Evolutionary conservation across 768 basidiomycete species (phyloP), one percentile per base, ranked within the genome.

Genomic region (Vararia minispora): DNA sequence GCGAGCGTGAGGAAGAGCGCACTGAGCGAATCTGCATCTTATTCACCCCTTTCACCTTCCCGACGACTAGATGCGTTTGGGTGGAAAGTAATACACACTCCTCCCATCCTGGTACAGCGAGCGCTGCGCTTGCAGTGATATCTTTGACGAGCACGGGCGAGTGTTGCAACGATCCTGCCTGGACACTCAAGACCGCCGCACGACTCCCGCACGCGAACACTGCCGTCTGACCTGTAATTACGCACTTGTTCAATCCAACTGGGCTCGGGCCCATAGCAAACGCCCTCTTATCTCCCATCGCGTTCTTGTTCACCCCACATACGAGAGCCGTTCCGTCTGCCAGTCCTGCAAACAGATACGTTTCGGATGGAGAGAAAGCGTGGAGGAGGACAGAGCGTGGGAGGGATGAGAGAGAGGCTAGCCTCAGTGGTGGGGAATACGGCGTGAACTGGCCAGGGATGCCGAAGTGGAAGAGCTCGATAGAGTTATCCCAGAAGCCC

Each of bases 1-100:
- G n/a, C n/a, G n/a, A n/a, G n/a, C n/a, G n/a, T n/a, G n/a, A 20
- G 3, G 6, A 21, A 32, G 28, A 23, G 44, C 71, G 45, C 54
- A 87, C 87, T 25, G 85, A 72, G 40, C 78, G 76, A 32, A 92
- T 76, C 49, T 92, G 83, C 55, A 90, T 66, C 55, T 84, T 85
- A 45, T 84, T 74, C 9, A 88, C 62, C 42, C 80, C 71, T 23
- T 64, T 60, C 10, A 88, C 68, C 5, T 61, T 61, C 6, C 88
- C 89, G 31, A 94, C 72, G 33, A 71, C 58, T 12, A 91, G 56
- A 0, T 68, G 61, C 5, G 63, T 62, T 0, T 66, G 52, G 3
- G 72, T 69, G 8, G 73, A 73, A 29, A 89, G 54, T 16, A 83
- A 49, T n/a, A 88, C 55, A 1, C 76, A 72, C 1, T 66, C 62